Evolutionary conservation across 371 early-diverging fungal genomes (phyloP), one percentile per base, ranked within the genome.

Genomic region (Mucor sp.): DNA sequence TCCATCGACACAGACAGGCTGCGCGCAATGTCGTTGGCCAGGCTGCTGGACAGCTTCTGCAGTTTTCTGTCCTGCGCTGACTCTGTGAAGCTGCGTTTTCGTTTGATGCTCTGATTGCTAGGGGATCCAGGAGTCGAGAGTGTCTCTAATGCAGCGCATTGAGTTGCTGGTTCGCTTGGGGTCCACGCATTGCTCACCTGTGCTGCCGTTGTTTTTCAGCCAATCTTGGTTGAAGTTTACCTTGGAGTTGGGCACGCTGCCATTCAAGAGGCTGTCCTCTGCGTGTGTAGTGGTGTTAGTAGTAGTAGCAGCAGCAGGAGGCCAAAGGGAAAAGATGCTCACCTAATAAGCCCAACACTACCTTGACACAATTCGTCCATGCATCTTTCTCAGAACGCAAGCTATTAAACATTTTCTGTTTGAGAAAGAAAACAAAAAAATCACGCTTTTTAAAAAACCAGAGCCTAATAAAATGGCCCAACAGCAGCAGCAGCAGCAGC

Each of bases 11-110:
- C 64, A 0, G 81, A 74, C 33, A 83, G 41, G 58, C 78, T 75
- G 11, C 81, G 75, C 17, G 81, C 83, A 59, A 83, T 76, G 47
- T 83, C 79, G 25, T 83, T 80, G 30, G 81, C 83, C 23, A 83
- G 59, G 43, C 47, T 78, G 15, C 69, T 65, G 1, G 83, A 80
- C 12, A 83, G 32, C n/a, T 71, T 72, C 61, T 79, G 77, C 68
- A 77, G 63, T 60, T 83, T 83, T 14, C 79, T 69, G 58, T 83
- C 81, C 21, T 75, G 71, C 15, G 61, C 66, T 48, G 65, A 60
- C 27, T 81, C 79, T 8, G 74, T 59, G 44, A 79, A 71, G 39
- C 73, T 78, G 21, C 83, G 72, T 70, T 83, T 83, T 28, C 83
- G 69, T 66, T 83, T 83, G 17, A 65, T 37, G 14, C 56, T 66